phyloP scores from a whole-genome alignment of 2,329 filamentous ascomycete species.

The Xylariaceae sp. region DNA sequence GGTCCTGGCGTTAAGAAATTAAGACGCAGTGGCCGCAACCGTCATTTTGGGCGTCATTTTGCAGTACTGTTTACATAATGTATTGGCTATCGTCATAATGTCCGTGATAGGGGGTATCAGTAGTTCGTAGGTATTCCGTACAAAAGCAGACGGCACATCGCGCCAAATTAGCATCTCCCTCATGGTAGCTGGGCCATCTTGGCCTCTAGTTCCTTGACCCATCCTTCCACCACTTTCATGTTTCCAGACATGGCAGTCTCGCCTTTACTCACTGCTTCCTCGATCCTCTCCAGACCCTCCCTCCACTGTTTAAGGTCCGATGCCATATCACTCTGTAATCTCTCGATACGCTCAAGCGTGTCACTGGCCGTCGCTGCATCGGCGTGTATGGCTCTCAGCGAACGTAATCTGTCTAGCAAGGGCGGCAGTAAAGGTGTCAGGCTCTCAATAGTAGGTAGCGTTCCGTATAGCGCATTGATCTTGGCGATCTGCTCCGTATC shows the following conservation, averaged over 20 bases:
- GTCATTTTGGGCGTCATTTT: too few species aligned
- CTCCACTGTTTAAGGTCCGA: slow-evolving; percentile 83
- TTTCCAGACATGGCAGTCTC: slow-evolving; percentile 71
- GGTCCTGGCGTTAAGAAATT: too few species aligned
- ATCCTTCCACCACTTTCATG: slow-evolving; percentile 77
- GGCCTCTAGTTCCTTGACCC: slow-evolving; percentile 82
- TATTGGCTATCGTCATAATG: slow-evolving; percentile 2
- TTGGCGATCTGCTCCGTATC: slow-evolving; percentile 74
- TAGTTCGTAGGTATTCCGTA: too few species aligned
- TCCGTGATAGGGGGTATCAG: slow-evolving; percentile 35
- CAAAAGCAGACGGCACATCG: slow-evolving; percentile 22
- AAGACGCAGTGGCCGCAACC: too few species aligned
- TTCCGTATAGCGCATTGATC: slow-evolving; percentile 86
- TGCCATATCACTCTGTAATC: slow-evolving; percentile 75
- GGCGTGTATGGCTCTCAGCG: slow-evolving; percentile 77
- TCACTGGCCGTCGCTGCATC: slow-evolving; percentile 79
- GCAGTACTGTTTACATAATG: neutral
- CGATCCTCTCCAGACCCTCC: slow-evolving; percentile 73
- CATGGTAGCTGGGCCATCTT: slow-evolving; percentile 61
- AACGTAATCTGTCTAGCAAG: slow-evolving; percentile 78
- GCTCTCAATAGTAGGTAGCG: slow-evolving; percentile 81
- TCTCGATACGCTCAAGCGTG: slow-evolving; percentile 72
- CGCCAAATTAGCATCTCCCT: slow-evolving; percentile 13
- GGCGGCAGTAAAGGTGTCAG: slow-evolving; percentile 80
- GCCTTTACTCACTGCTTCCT: slow-evolving; percentile 66